These are phyloP conservation scores for Talaromyces atroroseus DNA, from an alignment of 2,329 filamentous ascomycete genomes.

Conservation along the genomic window DNA sequence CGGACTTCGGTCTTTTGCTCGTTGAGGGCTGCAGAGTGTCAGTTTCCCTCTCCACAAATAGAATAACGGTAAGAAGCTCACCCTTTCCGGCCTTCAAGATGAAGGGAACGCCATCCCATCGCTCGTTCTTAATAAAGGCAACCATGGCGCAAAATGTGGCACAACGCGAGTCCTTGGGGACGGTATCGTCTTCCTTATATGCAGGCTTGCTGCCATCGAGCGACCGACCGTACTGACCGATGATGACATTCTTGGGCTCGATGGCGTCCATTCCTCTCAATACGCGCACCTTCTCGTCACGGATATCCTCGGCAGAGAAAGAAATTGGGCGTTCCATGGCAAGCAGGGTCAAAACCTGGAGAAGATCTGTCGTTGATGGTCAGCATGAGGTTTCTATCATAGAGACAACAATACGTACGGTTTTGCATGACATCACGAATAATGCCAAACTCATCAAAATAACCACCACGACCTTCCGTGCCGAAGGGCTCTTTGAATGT, in stretches of 20 bases:
- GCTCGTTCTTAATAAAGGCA: constrained; percentile 98
- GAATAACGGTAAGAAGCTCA: constrained; percentile 19
- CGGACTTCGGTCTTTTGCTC: constrained; percentile 99
- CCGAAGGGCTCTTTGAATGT: constrained; percentile 99
- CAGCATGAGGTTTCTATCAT: neutral
- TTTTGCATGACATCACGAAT: constrained; percentile 99
- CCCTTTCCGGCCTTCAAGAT: constrained; percentile 97
- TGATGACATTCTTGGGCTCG: constrained; percentile 99
- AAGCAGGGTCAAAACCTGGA: constrained; percentile 91
- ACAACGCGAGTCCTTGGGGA: constrained; percentile 94
- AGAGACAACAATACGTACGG: constrained; percentile 45
- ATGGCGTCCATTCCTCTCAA: constrained; percentile 89
- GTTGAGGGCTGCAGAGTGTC: constrained; percentile 62
- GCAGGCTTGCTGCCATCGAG: constrained; percentile 93
- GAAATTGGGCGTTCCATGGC: constrained; percentile 98
- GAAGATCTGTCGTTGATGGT: constrained; percentile 58
- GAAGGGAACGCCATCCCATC: constrained; percentile 98
- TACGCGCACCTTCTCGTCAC: constrained; percentile 95
- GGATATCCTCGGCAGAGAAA: constrained; percentile 95
- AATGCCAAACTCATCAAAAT: constrained; percentile 99
- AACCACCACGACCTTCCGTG: constrained; percentile 93
- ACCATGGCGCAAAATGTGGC: constrained; percentile 97
- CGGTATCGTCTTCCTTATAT: constrained; percentile 98
- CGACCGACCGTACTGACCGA: constrained; percentile 95
- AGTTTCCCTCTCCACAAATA: constrained; percentile 11